Percentiles rank a stretch among this genome's conserved stretches.
phyloP scores from a whole-genome alignment of 768 basidiomycete species.

The Macrolepiota albuminosa region DNA sequence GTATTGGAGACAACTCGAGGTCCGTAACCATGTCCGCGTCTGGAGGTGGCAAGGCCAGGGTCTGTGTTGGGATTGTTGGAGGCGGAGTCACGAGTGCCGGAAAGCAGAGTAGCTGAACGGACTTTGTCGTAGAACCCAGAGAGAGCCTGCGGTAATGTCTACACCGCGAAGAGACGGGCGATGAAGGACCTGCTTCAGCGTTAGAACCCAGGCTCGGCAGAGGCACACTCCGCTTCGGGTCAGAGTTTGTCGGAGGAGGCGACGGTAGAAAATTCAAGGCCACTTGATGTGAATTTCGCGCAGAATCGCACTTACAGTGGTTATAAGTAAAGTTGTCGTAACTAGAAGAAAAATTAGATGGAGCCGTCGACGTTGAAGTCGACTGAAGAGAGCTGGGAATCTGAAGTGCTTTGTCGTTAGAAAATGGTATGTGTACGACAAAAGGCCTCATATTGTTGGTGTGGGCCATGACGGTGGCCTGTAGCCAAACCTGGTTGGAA shows the following conservation, averaged over 20 bases:
- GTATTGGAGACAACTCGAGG: conserved; percentile 14
- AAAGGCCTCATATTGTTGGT: conserved; percentile 10
- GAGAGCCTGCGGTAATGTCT: conserved; percentile 27
- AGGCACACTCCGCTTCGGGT: conserved; percentile 22
- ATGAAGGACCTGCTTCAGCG: conserved; percentile 2
- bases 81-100: conserved; percentile 36
- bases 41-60: conserved; percentile 29
- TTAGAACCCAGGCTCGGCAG: conserved; percentile 15
- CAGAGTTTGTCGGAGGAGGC: conserved; percentile 23
- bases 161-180: conserved; percentile 6
- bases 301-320: neutral
- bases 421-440: conserved; percentile 1
- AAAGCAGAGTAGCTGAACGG: conserved; percentile 20
- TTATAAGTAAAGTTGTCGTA: neutral
- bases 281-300: neutral
- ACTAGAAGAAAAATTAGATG: conserved; percentile 13
- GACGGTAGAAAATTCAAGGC: conserved; percentile 15
- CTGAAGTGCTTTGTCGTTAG: conserved; percentile 4
- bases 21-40: conserved; percentile 15
- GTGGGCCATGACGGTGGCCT: conserved; percentile 4
- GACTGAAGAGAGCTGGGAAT: conserved; percentile 1
- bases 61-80: conserved; percentile 33
- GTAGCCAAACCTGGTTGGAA: conserved; percentile 12
- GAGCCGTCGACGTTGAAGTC: neutral
- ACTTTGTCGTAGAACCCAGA: conserved; percentile 24